phyloP scores from a whole-genome alignment of 208 protist genomes.

The Angomonas deanei region DNA sequence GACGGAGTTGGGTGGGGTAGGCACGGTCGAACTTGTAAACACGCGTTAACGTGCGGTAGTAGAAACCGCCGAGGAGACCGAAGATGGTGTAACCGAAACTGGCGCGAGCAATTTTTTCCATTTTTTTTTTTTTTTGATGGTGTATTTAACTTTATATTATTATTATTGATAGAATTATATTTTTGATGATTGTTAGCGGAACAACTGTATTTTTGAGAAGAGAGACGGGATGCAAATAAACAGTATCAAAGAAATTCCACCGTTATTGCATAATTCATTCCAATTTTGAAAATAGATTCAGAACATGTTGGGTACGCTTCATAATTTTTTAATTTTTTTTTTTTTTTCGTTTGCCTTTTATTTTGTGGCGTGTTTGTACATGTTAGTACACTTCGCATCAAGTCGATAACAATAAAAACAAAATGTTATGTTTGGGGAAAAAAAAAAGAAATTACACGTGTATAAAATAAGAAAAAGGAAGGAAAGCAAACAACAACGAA shows the following conservation, averaged over 20 bases:
- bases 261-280: too few species aligned
- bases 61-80: slow-evolving; percentile 38
- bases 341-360: too few species aligned
- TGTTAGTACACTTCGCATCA: background rate
- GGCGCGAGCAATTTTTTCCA: slow-evolving; percentile 40
- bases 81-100: slow-evolving; percentile 45
- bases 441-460: too few species aligned
- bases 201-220: background rate
- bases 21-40: slow-evolving; percentile 24
- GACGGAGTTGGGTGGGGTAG: slow-evolving; percentile 44
- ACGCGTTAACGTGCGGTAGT: slow-evolving; percentile 50
- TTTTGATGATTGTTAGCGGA: background rate
- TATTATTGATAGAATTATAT: slow-evolving; percentile 8
- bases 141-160: slow-evolving; percentile 2
- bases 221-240: too few species aligned
- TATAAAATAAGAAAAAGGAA: slow-evolving; percentile 9
- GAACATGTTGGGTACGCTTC: too few species aligned
- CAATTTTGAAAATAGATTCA: too few species aligned
- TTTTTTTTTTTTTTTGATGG: slow-evolving; percentile 12
- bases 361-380: too few species aligned
- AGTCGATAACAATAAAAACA: background rate
- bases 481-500: slow-evolving; percentile 4
- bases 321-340: too few species aligned
- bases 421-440: background rate
- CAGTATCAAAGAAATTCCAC: too few species aligned